phyloP scores from a whole-genome alignment of 768 basidiomycete species.

The Pholiota microspora region DNA sequence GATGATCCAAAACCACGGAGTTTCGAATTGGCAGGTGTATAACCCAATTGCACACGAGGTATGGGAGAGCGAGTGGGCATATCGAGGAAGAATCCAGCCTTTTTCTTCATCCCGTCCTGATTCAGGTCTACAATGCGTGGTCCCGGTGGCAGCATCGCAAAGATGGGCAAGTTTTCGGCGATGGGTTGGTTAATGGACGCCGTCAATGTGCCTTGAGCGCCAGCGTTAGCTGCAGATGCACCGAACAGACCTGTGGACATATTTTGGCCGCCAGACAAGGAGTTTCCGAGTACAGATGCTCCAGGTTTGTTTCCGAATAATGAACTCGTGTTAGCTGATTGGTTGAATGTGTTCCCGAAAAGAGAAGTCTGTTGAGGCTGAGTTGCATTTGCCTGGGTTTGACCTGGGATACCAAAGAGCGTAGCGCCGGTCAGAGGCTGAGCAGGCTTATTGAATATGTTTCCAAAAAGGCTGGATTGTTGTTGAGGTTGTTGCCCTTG shows the following conservation, averaged over 20 bases:
- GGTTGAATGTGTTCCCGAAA: conserved; percentile 54
- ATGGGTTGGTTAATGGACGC: conserved; percentile 90
- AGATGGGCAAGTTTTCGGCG: conserved; percentile 67
- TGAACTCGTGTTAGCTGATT: conserved; percentile 38
- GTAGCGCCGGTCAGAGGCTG: conserved; percentile 31
- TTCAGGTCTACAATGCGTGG: conserved; percentile 64
- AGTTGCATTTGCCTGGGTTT: conserved; percentile 31
- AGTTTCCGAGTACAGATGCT: conserved; percentile 39
- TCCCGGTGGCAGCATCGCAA: conserved; percentile 71
- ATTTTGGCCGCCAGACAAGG: conserved; percentile 20
- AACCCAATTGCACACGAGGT: conserved; percentile 63
- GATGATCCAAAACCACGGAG: conserved; percentile 68
- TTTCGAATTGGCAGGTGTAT: conserved; percentile 65
- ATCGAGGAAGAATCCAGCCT: conserved; percentile 74
- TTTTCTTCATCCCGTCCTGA: conserved; percentile 66
- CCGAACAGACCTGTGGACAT: conserved; percentile 18
- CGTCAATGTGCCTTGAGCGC: conserved; percentile 59
- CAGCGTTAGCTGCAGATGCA: conserved; percentile 39
- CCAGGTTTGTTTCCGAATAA: conserved; percentile 49
- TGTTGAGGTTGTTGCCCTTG: conserved; percentile 30
- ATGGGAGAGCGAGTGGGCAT: conserved; percentile 70
- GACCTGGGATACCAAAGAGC: conserved; percentile 45
- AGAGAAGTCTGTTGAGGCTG: conserved; percentile 30
- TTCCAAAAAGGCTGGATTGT: conserved; percentile 27
- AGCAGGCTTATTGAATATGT: conserved; percentile 47